Evolutionary conservation across 2,329 filamentous ascomycete genomes (phyloP).

Genomic region (Dactylonectria macrodidyma): DNA sequence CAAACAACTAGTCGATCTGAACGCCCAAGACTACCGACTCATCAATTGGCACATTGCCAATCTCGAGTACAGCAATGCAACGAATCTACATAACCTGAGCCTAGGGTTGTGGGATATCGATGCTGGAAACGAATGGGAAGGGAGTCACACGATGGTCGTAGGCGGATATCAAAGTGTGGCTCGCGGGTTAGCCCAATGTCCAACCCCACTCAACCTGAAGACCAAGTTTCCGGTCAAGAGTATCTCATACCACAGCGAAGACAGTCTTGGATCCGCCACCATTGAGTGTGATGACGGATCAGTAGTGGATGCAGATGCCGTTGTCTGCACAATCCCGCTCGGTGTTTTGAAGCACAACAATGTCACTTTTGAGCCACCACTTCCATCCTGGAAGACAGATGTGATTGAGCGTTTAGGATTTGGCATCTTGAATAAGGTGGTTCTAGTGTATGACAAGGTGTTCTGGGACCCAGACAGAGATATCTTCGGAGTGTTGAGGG

Average conservation of each 20-base stretch:
- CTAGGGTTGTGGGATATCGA: slow-evolving; percentile 97
- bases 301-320: slow-evolving; percentile 84
- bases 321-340: slow-evolving; percentile 92
- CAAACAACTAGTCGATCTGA: slow-evolving; percentile 84
- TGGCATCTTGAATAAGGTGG: slow-evolving; percentile 94
- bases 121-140: slow-evolving; percentile 97
- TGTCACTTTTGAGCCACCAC: slow-evolving; percentile 87
- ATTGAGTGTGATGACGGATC: slow-evolving; percentile 86
- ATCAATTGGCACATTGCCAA: slow-evolving; percentile 99
- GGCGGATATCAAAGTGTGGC: slow-evolving; percentile 96
- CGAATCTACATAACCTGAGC: slow-evolving; percentile 88
- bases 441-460: slow-evolving; percentile 87
- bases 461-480: slow-evolving; percentile 94
- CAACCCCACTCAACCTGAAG: slow-evolving; percentile 82
- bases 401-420: slow-evolving; percentile 90
- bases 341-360: slow-evolving; percentile 90
- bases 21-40: slow-evolving; percentile 87
- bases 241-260: slow-evolving; percentile 74
- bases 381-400: slow-evolving; percentile 89
- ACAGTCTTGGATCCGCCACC: slow-evolving; percentile 63
- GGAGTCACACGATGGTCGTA: slow-evolving; percentile 91
- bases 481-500: slow-evolving; percentile 92
- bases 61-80: slow-evolving; percentile 96
- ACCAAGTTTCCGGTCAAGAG: slow-evolving; percentile 81
- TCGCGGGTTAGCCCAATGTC: slow-evolving; percentile 85